These are phyloP conservation scores for Millerago galiae DNA, from an alignment of 805 yeast species.

Conservation along the genomic window DNA sequence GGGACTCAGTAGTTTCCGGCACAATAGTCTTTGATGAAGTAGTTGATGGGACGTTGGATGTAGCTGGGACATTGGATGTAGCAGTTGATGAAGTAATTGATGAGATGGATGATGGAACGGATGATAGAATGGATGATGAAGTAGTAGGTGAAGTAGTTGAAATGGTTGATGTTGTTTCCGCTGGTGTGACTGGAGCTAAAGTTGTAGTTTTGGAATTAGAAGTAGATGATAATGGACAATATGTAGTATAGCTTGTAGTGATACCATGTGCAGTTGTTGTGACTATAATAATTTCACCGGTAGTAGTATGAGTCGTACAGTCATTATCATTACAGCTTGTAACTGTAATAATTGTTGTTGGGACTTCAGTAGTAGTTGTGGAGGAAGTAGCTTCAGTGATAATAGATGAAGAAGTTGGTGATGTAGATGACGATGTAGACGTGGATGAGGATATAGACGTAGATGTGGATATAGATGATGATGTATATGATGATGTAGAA, in stretches of 20 bases:
- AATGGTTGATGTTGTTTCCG: background rate
- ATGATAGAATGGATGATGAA: background rate
- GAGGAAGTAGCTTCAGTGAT: background rate
- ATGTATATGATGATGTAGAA: no score
- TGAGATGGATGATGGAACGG: background rate
- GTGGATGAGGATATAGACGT: no score
- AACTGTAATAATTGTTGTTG: constrained; percentile 30
- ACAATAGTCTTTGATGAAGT: background rate
- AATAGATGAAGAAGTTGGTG: constrained; percentile 3
- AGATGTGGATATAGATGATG: no score
- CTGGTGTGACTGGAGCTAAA: background rate
- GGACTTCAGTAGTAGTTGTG: constrained; percentile 10
- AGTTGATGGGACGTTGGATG: background rate
- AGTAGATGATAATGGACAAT: constrained; percentile 23
- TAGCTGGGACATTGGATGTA: no score
- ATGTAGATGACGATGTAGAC: constrained; percentile 1
- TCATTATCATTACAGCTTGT: constrained; percentile 28
- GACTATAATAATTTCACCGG: constrained; percentile 30
- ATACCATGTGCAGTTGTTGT: constrained; percentile 22
- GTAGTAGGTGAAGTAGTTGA: background rate
- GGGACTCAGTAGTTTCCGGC: background rate
- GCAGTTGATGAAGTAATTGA: no score
- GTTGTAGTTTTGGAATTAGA: background rate
- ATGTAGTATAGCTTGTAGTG: constrained; percentile 34
- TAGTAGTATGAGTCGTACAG: constrained; percentile 27